phyloP scores from a whole-genome alignment of 2,329 filamentous ascomycete genomes.

The Ceratocystis ficicola region DNA sequence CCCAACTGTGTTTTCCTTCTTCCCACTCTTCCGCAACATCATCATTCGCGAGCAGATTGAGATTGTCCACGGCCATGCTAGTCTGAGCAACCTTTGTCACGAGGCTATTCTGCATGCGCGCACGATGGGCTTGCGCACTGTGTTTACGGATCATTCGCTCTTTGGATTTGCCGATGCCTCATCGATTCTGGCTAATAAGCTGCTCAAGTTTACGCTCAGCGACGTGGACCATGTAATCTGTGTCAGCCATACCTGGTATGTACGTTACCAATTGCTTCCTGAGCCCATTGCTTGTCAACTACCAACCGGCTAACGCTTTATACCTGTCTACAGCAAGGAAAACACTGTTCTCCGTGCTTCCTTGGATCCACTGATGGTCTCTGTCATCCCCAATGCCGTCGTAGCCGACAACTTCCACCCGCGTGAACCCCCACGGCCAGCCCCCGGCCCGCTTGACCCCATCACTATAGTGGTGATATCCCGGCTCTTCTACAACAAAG shows the following conservation, averaged over 20 bases:
- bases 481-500: constrained; percentile 96
- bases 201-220: constrained; percentile 89
- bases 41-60: constrained; percentile 88
- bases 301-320: background rate
- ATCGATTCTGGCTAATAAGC: constrained; percentile 92
- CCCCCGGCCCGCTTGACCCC: constrained; percentile 67
- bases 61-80: constrained; percentile 95
- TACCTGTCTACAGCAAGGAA: constrained; percentile 59
- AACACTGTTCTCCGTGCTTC: constrained; percentile 93
- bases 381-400: constrained; percentile 87
- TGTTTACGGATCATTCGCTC: constrained; percentile 93
- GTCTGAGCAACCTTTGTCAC: constrained; percentile 82
- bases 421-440: constrained; percentile 45
- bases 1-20: constrained; percentile 96
- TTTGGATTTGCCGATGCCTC: constrained; percentile 95
- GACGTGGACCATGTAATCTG: constrained; percentile 98
- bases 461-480: constrained; percentile 97
- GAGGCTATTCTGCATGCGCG: constrained; percentile 89
- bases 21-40: constrained; percentile 94
- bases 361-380: constrained; percentile 91
- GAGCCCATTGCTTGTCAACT: background rate
- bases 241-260: constrained; percentile 91
- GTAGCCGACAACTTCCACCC: constrained; percentile 93
- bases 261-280: constrained; percentile 7
- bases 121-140: constrained; percentile 90